phyloP scores from a whole-genome alignment of 2,329 filamentous ascomycete genomes.

The Gliomastix tumulicola region DNA sequence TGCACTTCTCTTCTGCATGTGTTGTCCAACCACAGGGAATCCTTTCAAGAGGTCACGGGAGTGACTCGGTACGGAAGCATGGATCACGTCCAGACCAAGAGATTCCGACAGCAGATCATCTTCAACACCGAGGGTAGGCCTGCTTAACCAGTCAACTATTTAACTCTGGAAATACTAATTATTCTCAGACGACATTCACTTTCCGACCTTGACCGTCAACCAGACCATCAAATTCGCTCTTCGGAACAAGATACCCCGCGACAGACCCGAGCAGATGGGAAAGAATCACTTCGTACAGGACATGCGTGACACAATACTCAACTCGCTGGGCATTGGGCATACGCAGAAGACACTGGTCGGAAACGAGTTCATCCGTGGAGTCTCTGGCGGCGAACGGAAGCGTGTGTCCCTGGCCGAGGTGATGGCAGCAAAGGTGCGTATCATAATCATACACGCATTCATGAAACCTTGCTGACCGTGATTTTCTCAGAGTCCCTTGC shows the following conservation, averaged over 20 bases:
- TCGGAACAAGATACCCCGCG: conserved; percentile 51
- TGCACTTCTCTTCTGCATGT: conserved; percentile 21
- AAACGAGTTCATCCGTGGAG: conserved; percentile 52
- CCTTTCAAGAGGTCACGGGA: conserved; percentile 17
- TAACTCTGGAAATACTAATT: not conserved
- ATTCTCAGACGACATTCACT: conserved; percentile 52
- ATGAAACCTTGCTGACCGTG: not conserved
- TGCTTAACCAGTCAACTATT: no score
- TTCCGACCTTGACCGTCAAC: conserved; percentile 57
- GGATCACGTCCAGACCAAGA: conserved; percentile 11
- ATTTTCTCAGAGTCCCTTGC: not conserved
- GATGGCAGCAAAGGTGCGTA: conserved; percentile 31
- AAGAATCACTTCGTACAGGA: conserved; percentile 19
- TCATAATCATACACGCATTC: no score
- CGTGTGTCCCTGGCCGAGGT: conserved; percentile 67
- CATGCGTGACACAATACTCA: conserved; percentile 26
- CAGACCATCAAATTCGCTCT: conserved; percentile 59
- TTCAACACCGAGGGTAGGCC: conserved; percentile 20
- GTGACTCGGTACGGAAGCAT: conserved; percentile 17
- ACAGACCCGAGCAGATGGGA: conserved; percentile 32
- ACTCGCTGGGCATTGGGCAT: conserved; percentile 59
- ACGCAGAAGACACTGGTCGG: conserved; percentile 59
- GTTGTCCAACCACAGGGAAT: conserved; percentile 17
- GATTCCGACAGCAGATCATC: conserved; percentile 18
- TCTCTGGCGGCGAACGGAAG: conserved; percentile 58